Percentiles rank a stretch among this genome's conserved stretches.
These are phyloP conservation scores for Neonectria magnoliae DNA, from an alignment of 2,329 filamentous ascomycete genomes.

Conservation along the genomic window DNA sequence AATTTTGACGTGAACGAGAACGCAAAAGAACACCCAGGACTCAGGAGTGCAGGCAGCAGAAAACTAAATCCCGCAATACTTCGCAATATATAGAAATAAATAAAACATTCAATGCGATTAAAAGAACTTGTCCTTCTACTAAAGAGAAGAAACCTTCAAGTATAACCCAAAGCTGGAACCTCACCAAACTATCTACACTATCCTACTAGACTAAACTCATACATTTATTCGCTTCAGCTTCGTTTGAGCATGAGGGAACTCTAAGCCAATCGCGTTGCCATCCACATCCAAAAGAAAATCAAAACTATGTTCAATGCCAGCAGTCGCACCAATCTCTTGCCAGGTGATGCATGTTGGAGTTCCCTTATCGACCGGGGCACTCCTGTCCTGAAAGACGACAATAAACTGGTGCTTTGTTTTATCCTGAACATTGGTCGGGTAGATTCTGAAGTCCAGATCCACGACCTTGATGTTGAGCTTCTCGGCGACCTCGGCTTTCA, in stretches of 20 bases:
- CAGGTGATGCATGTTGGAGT: slow-evolving; percentile 50
- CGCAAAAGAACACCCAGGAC: too few species aligned
- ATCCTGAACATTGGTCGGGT: slow-evolving; percentile 44
- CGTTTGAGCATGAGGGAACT: slow-evolving; percentile 14
- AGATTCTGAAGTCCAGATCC: slow-evolving; percentile 44
- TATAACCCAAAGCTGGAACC: too few species aligned
- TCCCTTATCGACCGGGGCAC: slow-evolving; percentile 43
- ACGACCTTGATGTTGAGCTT: slow-evolving; percentile 31
- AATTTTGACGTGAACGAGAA: too few species aligned
- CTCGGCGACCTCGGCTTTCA: slow-evolving; percentile 30
- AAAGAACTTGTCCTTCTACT: too few species aligned
- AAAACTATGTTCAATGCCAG: slow-evolving; percentile 16
- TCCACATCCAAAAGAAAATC: slow-evolving; percentile 8
- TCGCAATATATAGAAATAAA: too few species aligned
- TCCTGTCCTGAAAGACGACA: slow-evolving; percentile 45
- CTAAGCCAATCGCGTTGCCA: slow-evolving; percentile 11
- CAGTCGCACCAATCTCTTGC: slow-evolving; percentile 32
- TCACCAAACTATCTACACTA: too few species aligned
- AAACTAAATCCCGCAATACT: too few species aligned
- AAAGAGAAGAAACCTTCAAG: too few species aligned
- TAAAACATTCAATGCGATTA: too few species aligned
- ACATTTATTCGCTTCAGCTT: slow-evolving; percentile 2
- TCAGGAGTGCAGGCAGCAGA: too few species aligned
- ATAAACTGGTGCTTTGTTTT: slow-evolving; percentile 40
- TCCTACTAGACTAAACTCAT: too few species aligned